Conservation (phyloP, 495 filamentous ascomycete species). For the Cercophora newfieldiana region DNA sequence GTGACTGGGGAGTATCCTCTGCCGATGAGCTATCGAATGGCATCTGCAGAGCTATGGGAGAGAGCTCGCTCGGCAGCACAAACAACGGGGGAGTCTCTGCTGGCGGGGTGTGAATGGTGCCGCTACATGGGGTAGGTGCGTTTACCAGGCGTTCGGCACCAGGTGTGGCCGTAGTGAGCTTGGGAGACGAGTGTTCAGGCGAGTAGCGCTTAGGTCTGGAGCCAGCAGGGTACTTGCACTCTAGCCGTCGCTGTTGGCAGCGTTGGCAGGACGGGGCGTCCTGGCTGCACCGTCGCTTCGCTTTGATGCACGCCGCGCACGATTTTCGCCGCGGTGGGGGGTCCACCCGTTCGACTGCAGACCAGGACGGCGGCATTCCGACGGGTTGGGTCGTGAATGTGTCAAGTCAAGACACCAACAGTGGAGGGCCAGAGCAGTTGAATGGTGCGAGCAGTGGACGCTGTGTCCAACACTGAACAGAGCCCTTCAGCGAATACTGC, state of each 20-base stretch:
- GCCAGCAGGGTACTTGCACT: conserved; percentile 46
- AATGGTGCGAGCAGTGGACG: too few relatives aligned
- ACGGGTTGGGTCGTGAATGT: neutral
- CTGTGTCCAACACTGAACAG: too few relatives aligned
- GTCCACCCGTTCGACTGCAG: conserved; percentile 32
- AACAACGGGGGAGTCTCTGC: neutral
- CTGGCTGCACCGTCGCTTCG: conserved; percentile 55
- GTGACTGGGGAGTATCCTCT: neutral
- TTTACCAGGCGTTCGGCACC: neutral
- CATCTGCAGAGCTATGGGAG: neutral
- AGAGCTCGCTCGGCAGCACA: neutral
- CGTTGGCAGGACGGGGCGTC: conserved; percentile 49
- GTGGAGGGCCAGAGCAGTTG: too few relatives aligned
- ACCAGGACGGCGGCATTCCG: conserved; percentile 24
- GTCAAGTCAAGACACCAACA: too few relatives aligned
- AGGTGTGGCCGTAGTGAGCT: neutral
- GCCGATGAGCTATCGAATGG: neutral
- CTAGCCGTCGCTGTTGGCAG: conserved; percentile 43
- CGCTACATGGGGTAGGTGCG: neutral
- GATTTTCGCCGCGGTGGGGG: conserved; percentile 51
- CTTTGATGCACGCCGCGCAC: conserved; percentile 53
- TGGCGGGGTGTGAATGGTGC: neutral
- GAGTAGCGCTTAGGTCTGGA: neutral
- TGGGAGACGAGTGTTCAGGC: neutral
- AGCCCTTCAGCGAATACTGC: too few relatives aligned